Evolutionary conservation across 495 filamentous ascomycete genomes (phyloP).

Genomic region (Delitschia confertaspora): DNA sequence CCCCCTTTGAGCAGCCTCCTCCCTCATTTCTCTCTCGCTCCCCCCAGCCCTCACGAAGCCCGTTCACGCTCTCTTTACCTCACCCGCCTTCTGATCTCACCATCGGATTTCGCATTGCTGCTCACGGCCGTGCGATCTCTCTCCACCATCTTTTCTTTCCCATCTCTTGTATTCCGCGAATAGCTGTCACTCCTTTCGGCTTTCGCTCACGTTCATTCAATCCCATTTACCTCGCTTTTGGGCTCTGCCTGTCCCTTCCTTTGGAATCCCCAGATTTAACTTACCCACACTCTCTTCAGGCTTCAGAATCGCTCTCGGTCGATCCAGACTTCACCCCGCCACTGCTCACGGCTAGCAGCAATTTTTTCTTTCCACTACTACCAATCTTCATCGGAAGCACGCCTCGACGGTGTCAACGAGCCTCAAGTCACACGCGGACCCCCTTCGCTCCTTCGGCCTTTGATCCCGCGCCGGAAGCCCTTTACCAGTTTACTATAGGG

Average conservation of each 20-base stretch:
- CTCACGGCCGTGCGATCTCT: slow-evolving; percentile 25
- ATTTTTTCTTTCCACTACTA: slow-evolving; percentile 26
- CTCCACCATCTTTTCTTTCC: slow-evolving; percentile 24
- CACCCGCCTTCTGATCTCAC: slow-evolving; percentile 16
- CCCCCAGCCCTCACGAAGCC: slow-evolving; percentile 4
- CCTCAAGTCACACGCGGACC: slow-evolving; percentile 5
- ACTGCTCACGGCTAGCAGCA: slow-evolving; percentile 26
- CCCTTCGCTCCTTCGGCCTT: slow-evolving; percentile 20
- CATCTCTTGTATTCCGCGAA: slow-evolving; percentile 22
- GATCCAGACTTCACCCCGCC: slow-evolving; percentile 18
- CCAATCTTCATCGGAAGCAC: slow-evolving; percentile 4
- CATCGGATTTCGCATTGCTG: slow-evolving; percentile 24
- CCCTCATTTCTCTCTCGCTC: slow-evolving; percentile 5
- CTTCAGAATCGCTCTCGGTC: slow-evolving; percentile 29
- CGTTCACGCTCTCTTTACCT: too few species aligned
- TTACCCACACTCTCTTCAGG: slow-evolving; percentile 15
- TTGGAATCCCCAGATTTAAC: slow-evolving; percentile 13
- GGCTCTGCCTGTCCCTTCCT: slow-evolving; percentile 29
- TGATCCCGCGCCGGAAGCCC: slow-evolving; percentile 20
- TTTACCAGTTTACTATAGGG: too few species aligned
- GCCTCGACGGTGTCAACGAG: slow-evolving; percentile 24
- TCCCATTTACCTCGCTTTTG: slow-evolving; percentile 12
- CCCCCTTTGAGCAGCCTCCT: slow-evolving; percentile 10
- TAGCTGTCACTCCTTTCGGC: slow-evolving; percentile 30
- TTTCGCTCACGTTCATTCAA: slow-evolving; percentile 28